Base-by-base conservation (phyloP, 2,329 filamentous ascomycete species). In the Epichloe hybrida region DNA sequence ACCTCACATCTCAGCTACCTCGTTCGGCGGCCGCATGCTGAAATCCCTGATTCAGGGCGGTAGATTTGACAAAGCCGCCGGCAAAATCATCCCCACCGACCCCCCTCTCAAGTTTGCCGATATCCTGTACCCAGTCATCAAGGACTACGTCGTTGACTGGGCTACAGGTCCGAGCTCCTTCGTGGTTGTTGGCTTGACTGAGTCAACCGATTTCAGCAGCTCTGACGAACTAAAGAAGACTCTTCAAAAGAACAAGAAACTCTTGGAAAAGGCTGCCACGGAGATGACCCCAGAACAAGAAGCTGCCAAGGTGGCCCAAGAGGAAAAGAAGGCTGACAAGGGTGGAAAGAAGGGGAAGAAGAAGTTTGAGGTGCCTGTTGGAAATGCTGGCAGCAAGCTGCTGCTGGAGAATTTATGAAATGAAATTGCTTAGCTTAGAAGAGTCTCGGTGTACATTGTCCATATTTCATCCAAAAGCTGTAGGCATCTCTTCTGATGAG, bases 41-140 rank as follows among this genome's bases (percentile, higher is more conserved):
- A 96, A 95, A 72, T 85, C 85, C 0, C 77, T 98, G 7, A 89
- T 96, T 21, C 84, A 88, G 50, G 93, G 93, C 41, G 93, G 94
- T 27, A 83, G 81, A 52, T 98, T 86, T 63, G 88, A 97, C 67
- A 80, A 80, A 54, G 75, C 75, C 42, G 75, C 80, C 2, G 88
- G 88, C 67, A 80, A 75, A 51, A 69, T 93, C 43, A 77, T 85
- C 60, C 79, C 81, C 21, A 76, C 85, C 2, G 81, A 89, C 46
- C 88, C 89, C 15, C 77, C 86, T 7, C 74, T 97, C 51, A 77
- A 83, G 47, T 98, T 98, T 64, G 81, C 87, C 53, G 77, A 85
- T 56, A 72, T 85, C 46, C 74, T 98, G n/a, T 97, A 91, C 64
- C 80, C 83, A 5, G 72, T 85, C 54, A 90, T 97, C 66, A 79